Evolutionary conservation across 129 eudicot genomes (phyloP).

Genomic region (Cynara cardunculus): DNA sequence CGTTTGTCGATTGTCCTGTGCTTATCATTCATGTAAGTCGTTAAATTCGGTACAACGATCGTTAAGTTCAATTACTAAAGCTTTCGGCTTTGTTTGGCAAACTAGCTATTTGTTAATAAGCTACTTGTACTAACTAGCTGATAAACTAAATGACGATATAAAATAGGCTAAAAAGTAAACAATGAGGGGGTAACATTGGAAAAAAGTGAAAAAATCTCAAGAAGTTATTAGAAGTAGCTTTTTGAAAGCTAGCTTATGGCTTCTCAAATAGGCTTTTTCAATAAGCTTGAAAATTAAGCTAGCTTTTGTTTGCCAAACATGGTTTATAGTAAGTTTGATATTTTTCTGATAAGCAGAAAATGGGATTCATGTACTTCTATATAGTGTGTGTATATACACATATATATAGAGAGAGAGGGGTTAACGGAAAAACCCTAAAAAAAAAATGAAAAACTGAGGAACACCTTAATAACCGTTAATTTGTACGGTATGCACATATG

Average conservation of each 20-base stretch:
- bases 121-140: neutral
- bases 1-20: constrained; percentile 69
- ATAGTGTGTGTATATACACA: too few relatives aligned
- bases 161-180: neutral
- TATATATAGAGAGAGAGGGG: too few relatives aligned
- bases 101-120: neutral
- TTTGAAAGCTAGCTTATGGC: neutral
- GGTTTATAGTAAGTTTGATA: too few relatives aligned
- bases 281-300: neutral
- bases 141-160: neutral
- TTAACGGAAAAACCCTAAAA: too few relatives aligned
- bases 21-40: constrained; percentile 89
- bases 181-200: neutral
- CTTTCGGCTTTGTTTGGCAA: neutral
- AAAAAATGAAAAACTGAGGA: too few relatives aligned
- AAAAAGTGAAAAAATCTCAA: neutral
- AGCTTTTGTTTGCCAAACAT: too few relatives aligned
- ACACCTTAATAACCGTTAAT: too few relatives aligned
- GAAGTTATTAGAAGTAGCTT: neutral
- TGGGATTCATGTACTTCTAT: too few relatives aligned
- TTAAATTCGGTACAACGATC: neutral
- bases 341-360: too few relatives aligned
- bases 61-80: neutral
- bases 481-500: too few relatives aligned
- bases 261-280: neutral